Base-by-base conservation (phyloP, 148 eudicot genomes). In the Nepenthes mirabilis region DNA sequence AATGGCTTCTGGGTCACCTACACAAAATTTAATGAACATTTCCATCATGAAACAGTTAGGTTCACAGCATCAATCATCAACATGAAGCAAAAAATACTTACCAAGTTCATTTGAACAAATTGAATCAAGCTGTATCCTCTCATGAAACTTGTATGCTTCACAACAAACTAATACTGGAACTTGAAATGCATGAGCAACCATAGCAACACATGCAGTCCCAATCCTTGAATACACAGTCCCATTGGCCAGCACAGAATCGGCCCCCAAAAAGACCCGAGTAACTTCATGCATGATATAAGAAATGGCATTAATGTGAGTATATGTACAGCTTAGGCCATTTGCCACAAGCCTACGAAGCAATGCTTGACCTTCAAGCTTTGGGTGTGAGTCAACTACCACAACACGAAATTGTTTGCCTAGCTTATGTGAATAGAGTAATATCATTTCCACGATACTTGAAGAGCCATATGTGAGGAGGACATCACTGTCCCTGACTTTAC, bases 91-190 rank as follows among this genome's bases (percentile, higher is more conserved):
- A 64, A 34, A 14, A 66, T 12, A 54, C 80, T 61, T 83, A 88
- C 96, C 98, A 37, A 91, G 94, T 65, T 91, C 98, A 77, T 91
- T 91, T 2, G 69, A 61, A 66, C 98, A 91, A 37, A 91, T 85
- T 14, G 98, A 91, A 82, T 88, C 97, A 78, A 91, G 90, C 62
- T 81, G 90, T 34, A 91, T 94, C 75, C 96, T 79, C 70, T 88
- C 96, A 62, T 83, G 90, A 74, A 91, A 91, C 77, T 91, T 91
- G 67, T 85, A 91, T 32, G 98, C 86, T 77, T 91, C 98, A 83
- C 98, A 88, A 55, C 96, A 88, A 60, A 88, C 68, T 75, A 91
- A 57, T 36, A 91, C 94, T 14, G 96, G 98, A 70, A 91, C 88
- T 54, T 58, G 84, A 54, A 81, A 85, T 47, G 86, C 89, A 80